These are phyloP conservation scores for Ulota crispa DNA, from an alignment of 225 moss, liverwort and hornwort species.

Conservation along the genomic window DNA sequence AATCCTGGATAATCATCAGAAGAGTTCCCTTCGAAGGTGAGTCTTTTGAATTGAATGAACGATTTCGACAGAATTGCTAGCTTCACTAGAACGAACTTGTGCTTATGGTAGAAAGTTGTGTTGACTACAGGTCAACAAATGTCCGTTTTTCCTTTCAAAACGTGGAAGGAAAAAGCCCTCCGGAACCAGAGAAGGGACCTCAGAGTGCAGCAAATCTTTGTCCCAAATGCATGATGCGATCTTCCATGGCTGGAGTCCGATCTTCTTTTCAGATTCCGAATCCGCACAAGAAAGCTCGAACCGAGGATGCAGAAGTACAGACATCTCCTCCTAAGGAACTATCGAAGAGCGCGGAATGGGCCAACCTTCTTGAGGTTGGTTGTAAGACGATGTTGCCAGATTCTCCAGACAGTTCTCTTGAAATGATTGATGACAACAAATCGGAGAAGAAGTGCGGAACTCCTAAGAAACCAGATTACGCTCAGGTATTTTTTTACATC, in stretches of 20 bases:
- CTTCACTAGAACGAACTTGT: not conserved
- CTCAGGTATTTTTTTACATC: conserved; percentile 17
- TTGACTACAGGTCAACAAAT: conserved; percentile 51
- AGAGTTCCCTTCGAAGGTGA: conserved; percentile 63
- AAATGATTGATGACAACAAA: not conserved
- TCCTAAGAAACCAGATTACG: conserved; percentile 48
- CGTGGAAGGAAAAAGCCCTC: conserved; percentile 36
- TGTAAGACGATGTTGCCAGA: conserved; percentile 46
- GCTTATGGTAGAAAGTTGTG: not conserved
- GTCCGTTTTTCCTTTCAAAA: conserved; percentile 66
- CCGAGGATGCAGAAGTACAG: conserved; percentile 41
- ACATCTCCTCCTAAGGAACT: conserved; percentile 36
- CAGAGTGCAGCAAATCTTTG: conserved; percentile 44
- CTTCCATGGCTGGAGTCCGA: conserved; percentile 27
- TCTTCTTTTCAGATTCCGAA: conserved; percentile 51
- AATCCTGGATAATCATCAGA: conserved; percentile 89
- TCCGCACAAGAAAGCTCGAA: conserved; percentile 45
- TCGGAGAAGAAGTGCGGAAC: conserved; percentile 23
- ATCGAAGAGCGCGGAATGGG: conserved; percentile 35
- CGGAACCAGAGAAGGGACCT: conserved; percentile 48
- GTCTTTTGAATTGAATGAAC: not conserved
- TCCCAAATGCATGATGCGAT: conserved; percentile 40
- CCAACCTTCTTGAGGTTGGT: conserved; percentile 35
- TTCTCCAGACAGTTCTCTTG: conserved; percentile 26
- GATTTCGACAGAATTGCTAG: not conserved